These are phyloP conservation scores for Leptodontidium sp. DNA, from an alignment of 2,329 filamentous ascomycete species.

Conservation along the genomic window DNA sequence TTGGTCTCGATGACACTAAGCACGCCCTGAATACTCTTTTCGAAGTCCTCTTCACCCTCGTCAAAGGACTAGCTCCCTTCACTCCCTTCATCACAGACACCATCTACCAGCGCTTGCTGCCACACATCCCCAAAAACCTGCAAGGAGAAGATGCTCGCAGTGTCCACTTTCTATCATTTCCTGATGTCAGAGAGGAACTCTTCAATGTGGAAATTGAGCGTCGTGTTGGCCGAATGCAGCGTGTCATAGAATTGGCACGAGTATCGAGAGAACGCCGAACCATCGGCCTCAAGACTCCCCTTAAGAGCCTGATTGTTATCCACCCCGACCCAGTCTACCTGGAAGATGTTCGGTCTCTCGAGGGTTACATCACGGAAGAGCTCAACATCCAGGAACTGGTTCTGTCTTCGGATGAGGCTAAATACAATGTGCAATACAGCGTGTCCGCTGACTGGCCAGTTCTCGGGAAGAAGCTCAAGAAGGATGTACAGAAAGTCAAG, in stretches of 20 bases:
- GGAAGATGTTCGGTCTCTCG: constrained; percentile 83
- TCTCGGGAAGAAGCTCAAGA: constrained; percentile 96
- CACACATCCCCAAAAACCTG: constrained; percentile 79
- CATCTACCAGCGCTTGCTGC: constrained; percentile 86
- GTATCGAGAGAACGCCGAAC: constrained; percentile 85
- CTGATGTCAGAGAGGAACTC: constrained; percentile 85
- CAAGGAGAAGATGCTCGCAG: constrained; percentile 78
- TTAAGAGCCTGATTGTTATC: constrained; percentile 90
- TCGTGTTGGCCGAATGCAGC: constrained; percentile 89
- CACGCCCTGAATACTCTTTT: constrained; percentile 95
- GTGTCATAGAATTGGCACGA: constrained; percentile 89
- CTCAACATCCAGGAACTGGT: constrained; percentile 88
- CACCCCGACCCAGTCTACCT: constrained; percentile 85
- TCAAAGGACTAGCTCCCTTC: constrained; percentile 89
- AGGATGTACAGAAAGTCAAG: constrained; percentile 90
- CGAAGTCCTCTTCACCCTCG: constrained; percentile 89
- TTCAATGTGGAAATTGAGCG: constrained; percentile 89
- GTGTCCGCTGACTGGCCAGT: constrained; percentile 92
- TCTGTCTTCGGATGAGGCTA: constrained; percentile 84
- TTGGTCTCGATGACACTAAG: constrained; percentile 83
- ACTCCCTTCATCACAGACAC: constrained; percentile 95
- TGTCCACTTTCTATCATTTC: constrained; percentile 92
- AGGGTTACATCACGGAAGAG: constrained; percentile 91
- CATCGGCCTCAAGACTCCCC: constrained; percentile 87
- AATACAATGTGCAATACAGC: constrained; percentile 92